Evolutionary conservation across 1,139 yeast genomes (phyloP).

Genomic region (Sugiyamaella novakii): DNA sequence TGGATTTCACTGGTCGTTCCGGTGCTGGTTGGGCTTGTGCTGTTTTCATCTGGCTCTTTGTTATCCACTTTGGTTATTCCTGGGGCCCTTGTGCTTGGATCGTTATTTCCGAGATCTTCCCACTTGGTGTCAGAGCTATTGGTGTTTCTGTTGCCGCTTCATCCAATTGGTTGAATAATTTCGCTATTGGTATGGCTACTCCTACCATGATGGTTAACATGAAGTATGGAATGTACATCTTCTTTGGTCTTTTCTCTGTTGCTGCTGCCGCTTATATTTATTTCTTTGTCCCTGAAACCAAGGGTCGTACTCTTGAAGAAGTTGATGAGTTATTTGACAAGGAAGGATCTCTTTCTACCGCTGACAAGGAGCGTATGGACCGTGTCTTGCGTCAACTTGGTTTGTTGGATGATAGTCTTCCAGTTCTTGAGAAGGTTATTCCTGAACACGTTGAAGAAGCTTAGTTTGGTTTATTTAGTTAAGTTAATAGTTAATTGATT

Average conservation of each 20-base stretch:
- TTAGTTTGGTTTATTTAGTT: slow-evolving; percentile 1
- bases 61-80: slow-evolving; percentile 64
- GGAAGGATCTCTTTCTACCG: slow-evolving; percentile 15
- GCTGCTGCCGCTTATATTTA: slow-evolving; percentile 58
- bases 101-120: slow-evolving; percentile 59
- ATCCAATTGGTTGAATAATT: slow-evolving; percentile 80
- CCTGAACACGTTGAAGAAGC: slow-evolving; percentile 21
- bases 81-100: slow-evolving; percentile 68
- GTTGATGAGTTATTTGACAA: slow-evolving; percentile 53
- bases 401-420: slow-evolving; percentile 24
- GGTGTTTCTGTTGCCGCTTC: slow-evolving; percentile 61
- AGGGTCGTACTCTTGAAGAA: slow-evolving; percentile 74
- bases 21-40: slow-evolving; percentile 22
- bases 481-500: neutral
- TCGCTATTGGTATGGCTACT: slow-evolving; percentile 68
- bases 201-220: slow-evolving; percentile 59
- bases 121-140: slow-evolving; percentile 58
- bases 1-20: slow-evolving; percentile 22
- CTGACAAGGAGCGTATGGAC: slow-evolving; percentile 27
- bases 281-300: slow-evolving; percentile 70
- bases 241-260: slow-evolving; percentile 62
- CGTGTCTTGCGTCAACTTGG: slow-evolving; percentile 29
- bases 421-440: slow-evolving; percentile 18
- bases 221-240: slow-evolving; percentile 59
- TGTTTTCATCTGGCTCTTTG: slow-evolving; percentile 45